Evolutionary conservation across 768 basidiomycete genomes (phyloP).

Genomic region (Tubosaeta sp.): DNA sequence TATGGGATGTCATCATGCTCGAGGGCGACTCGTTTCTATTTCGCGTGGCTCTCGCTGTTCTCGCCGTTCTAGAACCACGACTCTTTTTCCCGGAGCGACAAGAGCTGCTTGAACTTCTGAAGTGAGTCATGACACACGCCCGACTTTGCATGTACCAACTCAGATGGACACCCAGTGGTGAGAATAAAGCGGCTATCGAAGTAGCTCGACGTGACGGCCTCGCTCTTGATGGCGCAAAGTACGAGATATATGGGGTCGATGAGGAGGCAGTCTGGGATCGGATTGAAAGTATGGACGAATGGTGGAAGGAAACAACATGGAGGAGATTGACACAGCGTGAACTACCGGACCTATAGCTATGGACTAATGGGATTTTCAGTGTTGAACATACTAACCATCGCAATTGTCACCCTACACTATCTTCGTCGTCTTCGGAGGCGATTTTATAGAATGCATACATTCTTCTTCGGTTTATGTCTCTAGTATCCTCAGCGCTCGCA

Average conservation of each 20-base stretch:
- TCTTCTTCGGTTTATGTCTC: slow-evolving; percentile 75
- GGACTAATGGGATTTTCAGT: background rate
- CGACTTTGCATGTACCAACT: slow-evolving; percentile 11
- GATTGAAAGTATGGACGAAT: slow-evolving; percentile 78
- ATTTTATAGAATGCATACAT: slow-evolving; percentile 81
- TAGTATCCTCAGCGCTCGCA: slow-evolving; percentile 70
- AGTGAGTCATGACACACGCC: slow-evolving; percentile 38
- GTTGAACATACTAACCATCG: background rate
- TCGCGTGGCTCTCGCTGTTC: slow-evolving; percentile 75
- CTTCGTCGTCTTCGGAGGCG: slow-evolving; percentile 42
- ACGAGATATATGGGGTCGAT: slow-evolving; percentile 81
- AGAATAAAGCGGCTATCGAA: slow-evolving; percentile 78
- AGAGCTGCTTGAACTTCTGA: slow-evolving; percentile 75
- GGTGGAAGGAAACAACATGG: slow-evolving; percentile 95
- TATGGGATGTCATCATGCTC: slow-evolving; percentile 85
- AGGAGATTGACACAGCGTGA: slow-evolving; percentile 75
- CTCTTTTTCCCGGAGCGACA: slow-evolving; percentile 83
- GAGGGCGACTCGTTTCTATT: slow-evolving; percentile 91
- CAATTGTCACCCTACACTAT: slow-evolving; percentile 18
- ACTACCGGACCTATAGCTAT: slow-evolving; percentile 59
- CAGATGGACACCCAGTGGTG: slow-evolving; percentile 47
- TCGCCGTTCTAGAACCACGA: slow-evolving; percentile 79
- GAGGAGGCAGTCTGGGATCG: slow-evolving; percentile 85
- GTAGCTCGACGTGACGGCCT: slow-evolving; percentile 73
- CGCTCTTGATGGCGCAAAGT: slow-evolving; percentile 64